Base-by-base conservation (phyloP, 2,329 filamentous ascomycete genomes). In the Stenocarpella maydis region DNA sequence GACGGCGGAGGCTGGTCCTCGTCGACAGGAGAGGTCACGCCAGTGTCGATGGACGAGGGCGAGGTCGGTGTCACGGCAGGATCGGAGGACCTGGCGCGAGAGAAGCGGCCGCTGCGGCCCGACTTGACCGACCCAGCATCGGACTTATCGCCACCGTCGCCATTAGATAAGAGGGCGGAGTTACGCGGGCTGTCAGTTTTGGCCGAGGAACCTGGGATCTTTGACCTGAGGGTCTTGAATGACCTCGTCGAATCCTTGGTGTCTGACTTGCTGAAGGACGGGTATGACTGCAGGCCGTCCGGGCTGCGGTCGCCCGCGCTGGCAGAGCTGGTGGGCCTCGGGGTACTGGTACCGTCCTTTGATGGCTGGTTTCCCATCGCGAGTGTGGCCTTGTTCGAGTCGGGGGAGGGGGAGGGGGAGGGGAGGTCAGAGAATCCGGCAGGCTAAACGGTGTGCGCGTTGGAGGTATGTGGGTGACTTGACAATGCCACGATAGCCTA, bases 171-270 rank as follows among this genome's bases (percentile, higher is more conserved):
- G 31, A 92, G 84, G 45, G 87, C 85, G 15, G 95, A 97, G 74
- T 86, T 90, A 73, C 94, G 87, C 26, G 95, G 94, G 78, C 95
- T 97, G 77, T 97, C 95, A 54, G 84, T 88, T 77, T 89, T 92
- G 72, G 85, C 85, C 12, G 63, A 64, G 73, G 80, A 85, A 43
- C 92, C 92, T 2, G 92, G 94, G 71, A 97, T 98, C 82, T 98
- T 98, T 72, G 94, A 97, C 71, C 93, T 88, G 74, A 98, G 87
- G 47, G 90, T 91, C 74, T 93, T 90, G 80, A 98, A 90, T 5
- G 95, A 98, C 73, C 94, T 92, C 39, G 92, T 89, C 8, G 94
- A 98, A 74, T 97, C 95, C 79, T 95, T 95, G 34, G 95, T 98
- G 78, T 98, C 95, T 68, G 94, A 94, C 78, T 92, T 92, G 82